Base-by-base conservation (phyloP, 306 rosid species). In the Acacia crassicarpa region DNA sequence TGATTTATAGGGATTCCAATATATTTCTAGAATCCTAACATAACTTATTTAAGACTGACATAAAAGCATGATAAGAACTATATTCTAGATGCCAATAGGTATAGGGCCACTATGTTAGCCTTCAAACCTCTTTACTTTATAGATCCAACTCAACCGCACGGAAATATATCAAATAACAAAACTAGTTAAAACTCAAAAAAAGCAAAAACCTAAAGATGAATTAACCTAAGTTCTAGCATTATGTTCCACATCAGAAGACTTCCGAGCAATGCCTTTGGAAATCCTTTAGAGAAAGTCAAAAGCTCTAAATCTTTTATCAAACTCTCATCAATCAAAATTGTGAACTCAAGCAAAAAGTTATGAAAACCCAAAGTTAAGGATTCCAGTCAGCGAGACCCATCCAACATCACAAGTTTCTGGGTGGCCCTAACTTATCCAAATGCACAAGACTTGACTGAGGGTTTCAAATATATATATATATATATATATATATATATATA, bases 1-100 rank as follows among this genome's bases (percentile, higher is more conserved):
- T n/a, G n/a, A n/a, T n/a, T n/a, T n/a, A n/a, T n/a, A n/a, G n/a
- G n/a, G n/a, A n/a, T n/a, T n/a, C n/a, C n/a, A n/a, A n/a, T n/a
- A n/a, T n/a, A n/a, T n/a, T n/a, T n/a, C n/a, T n/a, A n/a, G n/a
- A n/a, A n/a, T n/a, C n/a, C n/a, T n/a, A n/a, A n/a, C n/a, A n/a
- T n/a, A n/a, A n/a, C 27, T 76, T 69, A 75, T 32, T 48, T 78
- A 78, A 66, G n/a, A 41, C 9, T 8, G 30, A 74, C 75, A 78
- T 12, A 40, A 40, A 11, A 33, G 59, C n/a, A 63, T 30, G 25
- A 56, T 5, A 8, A 54, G 62, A 66, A 17, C 48, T 49, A 43
- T 62, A 27, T 13, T 61, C 56, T 16, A 15, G 22, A 44, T 63
- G 80, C 25, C 30, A 46, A 67, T 51, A 49, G 53, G 79, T 67